phyloP scores from a whole-genome alignment of 371 early-diverging fungal species.

The Mortierella sp. region DNA sequence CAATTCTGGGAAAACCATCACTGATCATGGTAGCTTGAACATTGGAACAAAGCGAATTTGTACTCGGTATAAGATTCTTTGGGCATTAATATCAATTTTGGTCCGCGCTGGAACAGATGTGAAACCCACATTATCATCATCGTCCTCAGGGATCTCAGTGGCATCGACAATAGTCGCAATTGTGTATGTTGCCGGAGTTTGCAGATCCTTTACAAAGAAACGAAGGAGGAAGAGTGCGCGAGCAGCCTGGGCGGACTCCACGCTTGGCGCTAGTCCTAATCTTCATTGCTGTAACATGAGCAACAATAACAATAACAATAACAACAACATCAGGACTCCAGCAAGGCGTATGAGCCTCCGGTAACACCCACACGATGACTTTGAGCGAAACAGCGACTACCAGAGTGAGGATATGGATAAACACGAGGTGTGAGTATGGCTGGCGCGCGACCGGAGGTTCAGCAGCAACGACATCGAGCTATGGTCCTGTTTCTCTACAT shows the following conservation, averaged over 20 bases:
- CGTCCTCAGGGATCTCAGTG: slow-evolving; percentile 19
- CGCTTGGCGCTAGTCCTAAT: slow-evolving; percentile 9
- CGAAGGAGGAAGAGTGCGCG: slow-evolving; percentile 21
- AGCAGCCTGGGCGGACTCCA: slow-evolving; percentile 31
- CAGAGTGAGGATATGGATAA: slow-evolving; percentile 16
- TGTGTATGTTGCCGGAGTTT: slow-evolving; percentile 21
- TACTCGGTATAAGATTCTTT: background rate
- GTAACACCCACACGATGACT: slow-evolving; percentile 8
- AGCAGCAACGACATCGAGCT: background rate
- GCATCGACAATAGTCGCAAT: slow-evolving; percentile 26
- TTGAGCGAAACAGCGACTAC: slow-evolving; percentile 13
- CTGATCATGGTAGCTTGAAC: slow-evolving; percentile 10
- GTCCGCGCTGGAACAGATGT: background rate
- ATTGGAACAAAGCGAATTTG: no score
- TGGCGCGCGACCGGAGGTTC: background rate
- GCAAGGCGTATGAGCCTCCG: background rate
- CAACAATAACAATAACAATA: background rate
- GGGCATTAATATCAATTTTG: background rate
- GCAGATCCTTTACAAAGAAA: slow-evolving; percentile 21
- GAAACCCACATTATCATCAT: background rate
- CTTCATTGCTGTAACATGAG: background rate
- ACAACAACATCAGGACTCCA: background rate
- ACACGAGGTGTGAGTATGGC: slow-evolving; percentile 1
- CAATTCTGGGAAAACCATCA: slow-evolving; percentile 7
- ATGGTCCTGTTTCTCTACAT: background rate